Evolutionary conservation across 225 moss, liverwort and hornwort genomes (phyloP).

Genomic region (Ulota crispa): DNA sequence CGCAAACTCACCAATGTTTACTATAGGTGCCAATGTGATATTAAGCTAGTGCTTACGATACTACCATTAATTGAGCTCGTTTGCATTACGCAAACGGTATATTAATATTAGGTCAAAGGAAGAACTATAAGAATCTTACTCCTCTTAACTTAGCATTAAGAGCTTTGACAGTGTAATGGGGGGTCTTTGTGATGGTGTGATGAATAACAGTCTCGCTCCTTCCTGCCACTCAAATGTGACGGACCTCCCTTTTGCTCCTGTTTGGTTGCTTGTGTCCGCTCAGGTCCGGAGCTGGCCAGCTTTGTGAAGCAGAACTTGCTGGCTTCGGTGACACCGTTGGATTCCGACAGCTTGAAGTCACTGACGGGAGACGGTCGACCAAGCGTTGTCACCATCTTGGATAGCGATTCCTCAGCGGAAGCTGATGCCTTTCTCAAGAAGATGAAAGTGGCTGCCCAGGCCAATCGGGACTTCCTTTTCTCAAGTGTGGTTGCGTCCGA

Average conservation of each 20-base stretch:
- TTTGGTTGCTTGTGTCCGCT: conserved; percentile 4
- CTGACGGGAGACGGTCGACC: conserved; percentile 79
- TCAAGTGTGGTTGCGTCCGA: conserved; percentile 63
- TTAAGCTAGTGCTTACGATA: background rate
- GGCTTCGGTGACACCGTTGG: conserved; percentile 65
- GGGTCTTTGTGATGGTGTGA: background rate
- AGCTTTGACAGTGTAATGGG: background rate
- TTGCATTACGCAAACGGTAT: background rate
- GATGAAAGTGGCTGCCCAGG: conserved; percentile 71
- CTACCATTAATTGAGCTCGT: background rate
- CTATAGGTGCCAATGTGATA: background rate
- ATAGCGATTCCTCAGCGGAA: conserved; percentile 43
- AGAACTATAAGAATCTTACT: background rate
- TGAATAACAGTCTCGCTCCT: background rate
- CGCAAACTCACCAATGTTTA: background rate
- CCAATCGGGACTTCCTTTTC: conserved; percentile 71
- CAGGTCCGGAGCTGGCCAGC: conserved; percentile 58
- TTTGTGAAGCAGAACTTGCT: conserved; percentile 74
- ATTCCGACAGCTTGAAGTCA: conserved; percentile 53
- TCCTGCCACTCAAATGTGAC: background rate
- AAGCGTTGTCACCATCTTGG: conserved; percentile 59
- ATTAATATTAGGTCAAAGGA: background rate
- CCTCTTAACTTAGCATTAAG: background rate
- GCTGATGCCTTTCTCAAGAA: conserved; percentile 52
- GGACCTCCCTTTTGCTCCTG: background rate